These are phyloP conservation scores for Xylaria sp. DNA, from an alignment of 2,329 filamentous ascomycete species.

Conservation along the genomic window DNA sequence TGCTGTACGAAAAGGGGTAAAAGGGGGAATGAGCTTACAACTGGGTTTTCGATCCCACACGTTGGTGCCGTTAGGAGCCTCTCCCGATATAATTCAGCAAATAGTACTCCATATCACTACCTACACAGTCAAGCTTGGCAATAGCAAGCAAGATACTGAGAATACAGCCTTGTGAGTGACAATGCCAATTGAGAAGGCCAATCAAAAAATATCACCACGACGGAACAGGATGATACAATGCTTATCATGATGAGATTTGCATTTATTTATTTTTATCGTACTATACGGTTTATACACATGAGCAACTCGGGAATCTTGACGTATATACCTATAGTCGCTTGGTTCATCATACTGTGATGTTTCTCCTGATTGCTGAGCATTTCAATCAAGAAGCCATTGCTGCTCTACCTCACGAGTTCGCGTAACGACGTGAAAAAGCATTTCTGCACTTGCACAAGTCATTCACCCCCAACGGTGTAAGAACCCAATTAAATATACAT, in stretches of 20 bases:
- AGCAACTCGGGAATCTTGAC: slow-evolving; percentile 26
- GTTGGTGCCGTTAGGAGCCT: too few species aligned
- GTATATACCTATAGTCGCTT: slow-evolving; percentile 35
- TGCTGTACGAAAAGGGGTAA: too few species aligned
- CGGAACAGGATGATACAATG: too few species aligned
- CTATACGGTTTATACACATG: slow-evolving; percentile 33
- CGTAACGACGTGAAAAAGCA: neutral
- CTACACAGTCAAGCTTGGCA: too few species aligned
- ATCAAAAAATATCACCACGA: too few species aligned
- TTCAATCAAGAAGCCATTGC: neutral
- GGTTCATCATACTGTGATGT: slow-evolving; percentile 25
- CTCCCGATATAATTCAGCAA: too few species aligned
- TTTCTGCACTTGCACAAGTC: neutral
- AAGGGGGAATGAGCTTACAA: too few species aligned
- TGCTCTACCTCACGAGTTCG: slow-evolving; percentile 5
- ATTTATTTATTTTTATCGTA: slow-evolving; percentile 19
- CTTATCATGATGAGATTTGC: slow-evolving; percentile 10
- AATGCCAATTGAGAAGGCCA: too few species aligned
- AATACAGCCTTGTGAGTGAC: too few species aligned
- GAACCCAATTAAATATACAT: slow-evolving; percentile 16
- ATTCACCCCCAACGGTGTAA: slow-evolving; percentile 9
- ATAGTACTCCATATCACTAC: too few species aligned
- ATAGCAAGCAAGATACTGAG: too few species aligned
- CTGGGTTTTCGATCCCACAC: too few species aligned
- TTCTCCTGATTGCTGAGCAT: slow-evolving; percentile 2